Evolutionary conservation across 1,139 yeast species (phyloP), one percentile per base, ranked within the genome.

Genomic region (Debaryomyces nepalensis): DNA sequence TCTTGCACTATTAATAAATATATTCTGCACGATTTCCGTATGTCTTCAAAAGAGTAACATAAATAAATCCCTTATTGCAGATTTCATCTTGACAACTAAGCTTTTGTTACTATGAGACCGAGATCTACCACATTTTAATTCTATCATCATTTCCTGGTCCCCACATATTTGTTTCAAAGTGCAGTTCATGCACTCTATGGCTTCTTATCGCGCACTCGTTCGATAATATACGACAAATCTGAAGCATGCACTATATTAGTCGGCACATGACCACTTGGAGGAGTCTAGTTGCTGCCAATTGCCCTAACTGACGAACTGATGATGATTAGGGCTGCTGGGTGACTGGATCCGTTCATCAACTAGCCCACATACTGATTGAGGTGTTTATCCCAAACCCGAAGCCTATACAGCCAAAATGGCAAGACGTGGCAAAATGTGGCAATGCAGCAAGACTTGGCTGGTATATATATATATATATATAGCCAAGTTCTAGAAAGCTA

Each of bases 111-210:
- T 5, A 9, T 29, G 32, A 14, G 21, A 29, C 32, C 15, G 32
- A 9, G 18, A 29, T 11, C 20, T 34, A 34, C 37, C 37, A 34
- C 37, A 34, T 34, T 34, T 22, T 4, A 19, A 27, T 19, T 21
- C n/a, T n/a, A 40, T 19, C 26, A 14, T 29, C 22, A 23, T 29
- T 26, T 29, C n/a, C 11, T 29, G 32, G 32, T 29, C 32, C 32
- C 32, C 32, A 29, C 32, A 27, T 29, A 29, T 29, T 29, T 29
- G 32, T 29, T 29, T 29, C 32, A 29, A n/a, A n/a, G 32, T 3
- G n/a, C 20, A 16, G 32, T 29, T 8, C n/a, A 27, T 10, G 32
- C 32, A 16, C 18, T n/a, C n/a, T n/a, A n/a, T n/a, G n/a, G n/a
- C n/a, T 10, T 27, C 32, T 15, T 29, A 29, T 29, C 21, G 32